Evolutionary conservation across 2,329 filamentous ascomycete genomes (phyloP).

Genomic region (Botrytis fragariae): DNA sequence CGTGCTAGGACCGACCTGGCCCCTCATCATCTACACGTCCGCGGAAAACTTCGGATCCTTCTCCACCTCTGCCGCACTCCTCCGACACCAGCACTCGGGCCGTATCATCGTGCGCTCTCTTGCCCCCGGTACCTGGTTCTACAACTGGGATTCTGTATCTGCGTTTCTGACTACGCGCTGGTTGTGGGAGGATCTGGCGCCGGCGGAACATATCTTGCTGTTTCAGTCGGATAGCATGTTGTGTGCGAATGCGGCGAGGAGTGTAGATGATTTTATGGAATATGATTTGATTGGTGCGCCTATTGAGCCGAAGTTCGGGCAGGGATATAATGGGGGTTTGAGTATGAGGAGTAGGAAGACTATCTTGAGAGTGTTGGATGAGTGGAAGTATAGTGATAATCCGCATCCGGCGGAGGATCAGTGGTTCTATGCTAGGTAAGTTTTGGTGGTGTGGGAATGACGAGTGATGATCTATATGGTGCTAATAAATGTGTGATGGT

Average conservation of each 20-base stretch:
- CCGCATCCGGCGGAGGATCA: conserved; percentile 35
- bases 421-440: conserved; percentile 36
- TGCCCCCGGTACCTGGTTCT: conserved; percentile 40
- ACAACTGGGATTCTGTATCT: conserved; percentile 40
- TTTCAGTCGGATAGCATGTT: conserved; percentile 41
- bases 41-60: conserved; percentile 34
- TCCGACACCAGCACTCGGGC: conserved; percentile 38
- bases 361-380: conserved; percentile 37
- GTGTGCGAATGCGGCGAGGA: conserved; percentile 38
- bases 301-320: conserved; percentile 34
- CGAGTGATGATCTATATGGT: neutral
- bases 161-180: conserved; percentile 37
- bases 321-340: conserved; percentile 41
- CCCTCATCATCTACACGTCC: conserved; percentile 44
- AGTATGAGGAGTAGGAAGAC: conserved; percentile 40
- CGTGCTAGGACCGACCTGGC: conserved; percentile 46
- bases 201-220: conserved; percentile 38
- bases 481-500: neutral
- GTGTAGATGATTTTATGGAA: conserved; percentile 39
- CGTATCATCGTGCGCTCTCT: conserved; percentile 42
- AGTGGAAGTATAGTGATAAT: conserved; percentile 33
- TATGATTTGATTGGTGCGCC: conserved; percentile 42
- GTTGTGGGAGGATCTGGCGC: conserved; percentile 40
- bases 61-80: conserved; percentile 40
- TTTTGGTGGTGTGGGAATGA: neutral